Percentiles rank a stretch among this genome's conserved stretches.
Evolutionary conservation across 1,284 basidiomycete species (phyloP).

Genomic region (Athelia sp.): DNA sequence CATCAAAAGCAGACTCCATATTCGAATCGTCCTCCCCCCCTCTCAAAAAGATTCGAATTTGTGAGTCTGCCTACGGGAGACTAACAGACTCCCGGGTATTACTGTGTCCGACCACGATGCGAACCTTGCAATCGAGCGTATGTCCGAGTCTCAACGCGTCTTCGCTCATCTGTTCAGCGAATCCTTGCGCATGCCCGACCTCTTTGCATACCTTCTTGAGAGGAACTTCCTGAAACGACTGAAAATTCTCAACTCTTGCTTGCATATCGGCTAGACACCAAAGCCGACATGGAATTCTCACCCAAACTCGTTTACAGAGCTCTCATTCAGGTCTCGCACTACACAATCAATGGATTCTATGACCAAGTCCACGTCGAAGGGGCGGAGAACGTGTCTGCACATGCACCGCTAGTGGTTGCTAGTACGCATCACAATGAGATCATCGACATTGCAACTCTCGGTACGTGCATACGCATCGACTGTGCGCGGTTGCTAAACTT

Average conservation of each 20-base stretch:
- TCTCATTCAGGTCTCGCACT: constrained; percentile 62
- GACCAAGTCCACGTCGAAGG: constrained; percentile 63
- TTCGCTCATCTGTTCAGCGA: no score
- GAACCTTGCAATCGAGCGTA: no score
- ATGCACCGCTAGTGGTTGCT: constrained; percentile 53
- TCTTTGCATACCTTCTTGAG: not conserved
- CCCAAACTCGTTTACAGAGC: constrained; percentile 53
- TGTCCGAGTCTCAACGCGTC: no score
- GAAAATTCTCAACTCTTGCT: constrained; percentile 1
- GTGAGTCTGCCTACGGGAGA: no score
- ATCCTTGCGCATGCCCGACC: no score
- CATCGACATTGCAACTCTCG: constrained; percentile 49
- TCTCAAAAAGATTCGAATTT: no score
- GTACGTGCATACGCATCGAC: constrained; percentile 31
- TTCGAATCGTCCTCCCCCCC: no score
- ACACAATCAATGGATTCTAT: constrained; percentile 63
- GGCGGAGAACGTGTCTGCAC: constrained; percentile 48
- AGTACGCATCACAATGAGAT: constrained; percentile 70
- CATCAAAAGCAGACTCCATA: no score
- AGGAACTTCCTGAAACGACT: not conserved
- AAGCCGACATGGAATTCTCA: constrained; percentile 32
- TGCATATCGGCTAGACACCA: not conserved
- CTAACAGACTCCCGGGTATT: not conserved
- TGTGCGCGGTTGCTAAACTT: constrained; percentile 1
- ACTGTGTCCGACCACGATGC: not conserved